Percentiles rank a stretch among this genome's conserved stretches.
phyloP scores from a whole-genome alignment of 345 rosid genomes.

The Ceriops tagal region DNA sequence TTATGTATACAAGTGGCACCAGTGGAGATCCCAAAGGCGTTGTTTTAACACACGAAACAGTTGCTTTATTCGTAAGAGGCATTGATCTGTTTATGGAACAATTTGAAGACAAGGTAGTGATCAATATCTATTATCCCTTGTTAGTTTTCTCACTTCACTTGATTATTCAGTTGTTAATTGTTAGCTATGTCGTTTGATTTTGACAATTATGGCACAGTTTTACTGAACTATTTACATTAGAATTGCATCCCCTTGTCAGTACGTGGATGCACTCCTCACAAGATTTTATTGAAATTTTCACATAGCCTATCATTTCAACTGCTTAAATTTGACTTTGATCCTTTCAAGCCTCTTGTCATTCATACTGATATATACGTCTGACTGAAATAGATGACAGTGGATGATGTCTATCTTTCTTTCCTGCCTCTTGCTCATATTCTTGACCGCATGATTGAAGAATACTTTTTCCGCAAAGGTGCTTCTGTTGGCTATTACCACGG shows the following conservation, averaged over 20 bases:
- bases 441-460: conserved; percentile 84
- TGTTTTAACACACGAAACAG: conserved; percentile 75
- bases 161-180: not conserved
- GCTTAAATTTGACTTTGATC: not conserved
- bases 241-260: not conserved
- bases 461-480: conserved; percentile 82
- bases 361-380: conserved; percentile 11
- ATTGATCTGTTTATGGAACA: conserved; percentile 77
- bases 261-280: not conserved
- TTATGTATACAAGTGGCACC: conserved; percentile 98
- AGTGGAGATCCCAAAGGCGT: conserved; percentile 98
- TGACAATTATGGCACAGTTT: no score
- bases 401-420: conserved; percentile 88
- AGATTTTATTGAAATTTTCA: not conserved
- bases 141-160: not conserved
- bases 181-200: no score
- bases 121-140: not conserved
- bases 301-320: not conserved
- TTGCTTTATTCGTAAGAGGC: conserved; percentile 54
- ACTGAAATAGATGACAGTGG: conserved; percentile 63
- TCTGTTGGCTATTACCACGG: conserved; percentile 95
- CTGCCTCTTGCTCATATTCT: conserved; percentile 91
- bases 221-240: not conserved
- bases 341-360: not conserved
- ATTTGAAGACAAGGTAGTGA: conserved; percentile 81